Conservation (phyloP, 257 asterid species). For the Gentiana dahurica region DNA sequence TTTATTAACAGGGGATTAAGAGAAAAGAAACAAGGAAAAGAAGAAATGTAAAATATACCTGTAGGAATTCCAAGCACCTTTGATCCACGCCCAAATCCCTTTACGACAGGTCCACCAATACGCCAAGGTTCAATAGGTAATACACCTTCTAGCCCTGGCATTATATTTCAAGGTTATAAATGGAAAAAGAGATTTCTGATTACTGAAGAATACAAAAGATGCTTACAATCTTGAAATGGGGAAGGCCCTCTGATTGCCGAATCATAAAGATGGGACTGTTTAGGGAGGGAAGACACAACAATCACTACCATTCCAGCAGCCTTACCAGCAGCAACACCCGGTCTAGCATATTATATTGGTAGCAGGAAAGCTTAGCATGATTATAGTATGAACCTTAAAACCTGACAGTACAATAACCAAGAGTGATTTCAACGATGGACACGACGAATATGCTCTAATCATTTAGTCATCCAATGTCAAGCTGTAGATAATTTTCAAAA, state of each 20-base stretch:
- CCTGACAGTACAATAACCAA: too few species aligned
- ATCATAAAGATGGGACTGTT: constrained; percentile 63
- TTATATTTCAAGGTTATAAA: constrained; percentile 16
- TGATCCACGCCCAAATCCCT: constrained; percentile 95
- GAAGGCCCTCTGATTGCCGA: constrained; percentile 94
- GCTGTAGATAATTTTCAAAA: too few species aligned
- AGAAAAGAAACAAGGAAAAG: neutral
- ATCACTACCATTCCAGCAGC: constrained; percentile 89
- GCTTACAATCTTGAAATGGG: constrained; percentile 85
- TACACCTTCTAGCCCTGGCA: constrained; percentile 72
- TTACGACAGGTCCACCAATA: constrained; percentile 84
- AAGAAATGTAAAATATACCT: constrained; percentile 30
- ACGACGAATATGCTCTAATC: too few species aligned
- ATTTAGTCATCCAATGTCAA: too few species aligned
- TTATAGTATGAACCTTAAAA: neutral
- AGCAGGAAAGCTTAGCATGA: neutral
- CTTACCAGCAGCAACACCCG: constrained; percentile 85
- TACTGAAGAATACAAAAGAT: constrained; percentile 8
- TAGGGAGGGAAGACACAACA: constrained; percentile 85
- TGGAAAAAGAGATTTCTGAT: neutral
- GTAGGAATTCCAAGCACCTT: constrained; percentile 97
- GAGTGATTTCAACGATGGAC: too few species aligned
- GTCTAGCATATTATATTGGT: constrained; percentile 32
- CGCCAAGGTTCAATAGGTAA: constrained; percentile 85
- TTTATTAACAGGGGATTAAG: neutral